A percentile compares a stretch with the other conserved stretches of the same genome.
phyloP scores from a whole-genome alignment of 352 stramenopile species.

The Blastocystis sp. region DNA sequence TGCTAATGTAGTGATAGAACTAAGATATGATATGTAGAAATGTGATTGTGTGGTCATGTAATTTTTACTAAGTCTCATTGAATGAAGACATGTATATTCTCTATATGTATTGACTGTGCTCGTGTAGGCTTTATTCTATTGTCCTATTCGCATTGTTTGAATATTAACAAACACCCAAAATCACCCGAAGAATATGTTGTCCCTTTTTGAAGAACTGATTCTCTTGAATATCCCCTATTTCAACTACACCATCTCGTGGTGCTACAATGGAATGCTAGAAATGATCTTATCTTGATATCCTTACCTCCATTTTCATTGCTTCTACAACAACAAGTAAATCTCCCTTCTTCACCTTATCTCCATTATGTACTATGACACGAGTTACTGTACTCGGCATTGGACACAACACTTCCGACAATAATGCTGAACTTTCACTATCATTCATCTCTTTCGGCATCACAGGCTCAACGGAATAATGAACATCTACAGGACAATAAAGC shows the following conservation, averaged over 20 bases:
- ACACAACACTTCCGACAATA: conserved; percentile 73
- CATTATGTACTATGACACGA: conserved; percentile 81
- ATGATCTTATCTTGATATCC: background rate
- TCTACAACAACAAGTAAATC: conserved; percentile 89
- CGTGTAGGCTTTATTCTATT: background rate
- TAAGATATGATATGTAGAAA: background rate
- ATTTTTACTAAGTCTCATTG: too few relatives aligned
- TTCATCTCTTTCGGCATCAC: conserved; percentile 70
- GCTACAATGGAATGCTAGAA: background rate
- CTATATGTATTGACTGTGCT: too few relatives aligned
- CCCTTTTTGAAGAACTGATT: conserved; percentile 59
- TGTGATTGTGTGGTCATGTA: background rate
- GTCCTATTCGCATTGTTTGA: background rate
- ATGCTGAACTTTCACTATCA: conserved; percentile 71
- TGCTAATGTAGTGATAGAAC: background rate
- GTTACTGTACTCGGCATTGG: conserved; percentile 92
- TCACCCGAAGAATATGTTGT: conserved; percentile 11
- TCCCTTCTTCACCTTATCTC: conserved; percentile 81
- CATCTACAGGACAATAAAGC: background rate
- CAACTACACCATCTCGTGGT: background rate
- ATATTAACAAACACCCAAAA: background rate
- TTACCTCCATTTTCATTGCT: conserved; percentile 93
- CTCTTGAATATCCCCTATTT: background rate
- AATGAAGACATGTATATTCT: too few relatives aligned
- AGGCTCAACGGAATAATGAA: background rate